Evolutionary conservation across 2,329 filamentous ascomycete genomes (phyloP).

Genomic region (Aureobasidium sp.): DNA sequence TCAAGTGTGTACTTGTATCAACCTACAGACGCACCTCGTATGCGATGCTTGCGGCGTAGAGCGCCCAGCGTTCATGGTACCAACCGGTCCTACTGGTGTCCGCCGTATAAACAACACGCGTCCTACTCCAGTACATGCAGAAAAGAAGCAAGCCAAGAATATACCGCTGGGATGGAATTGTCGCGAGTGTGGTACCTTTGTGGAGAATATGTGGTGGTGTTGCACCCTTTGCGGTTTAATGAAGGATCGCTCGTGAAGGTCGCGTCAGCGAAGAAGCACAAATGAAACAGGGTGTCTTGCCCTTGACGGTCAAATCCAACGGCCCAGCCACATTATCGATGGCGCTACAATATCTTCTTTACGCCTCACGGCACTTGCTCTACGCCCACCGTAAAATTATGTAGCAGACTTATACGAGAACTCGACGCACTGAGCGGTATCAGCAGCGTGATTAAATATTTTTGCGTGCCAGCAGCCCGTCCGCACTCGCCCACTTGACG

Average conservation of each 20-base stretch:
- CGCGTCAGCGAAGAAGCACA: background rate
- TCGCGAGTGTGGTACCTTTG: conserved; percentile 48
- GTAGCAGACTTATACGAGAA: background rate
- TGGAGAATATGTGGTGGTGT: conserved; percentile 58
- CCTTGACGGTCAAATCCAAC: background rate
- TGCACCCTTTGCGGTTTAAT: conserved; percentile 49
- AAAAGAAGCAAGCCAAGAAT: background rate
- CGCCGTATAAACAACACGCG: conserved; percentile 18
- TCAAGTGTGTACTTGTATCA: conserved; percentile 52
- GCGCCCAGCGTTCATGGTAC: conserved; percentile 33
- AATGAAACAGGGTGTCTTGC: background rate
- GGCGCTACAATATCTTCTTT: background rate
- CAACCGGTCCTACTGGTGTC: background rate
- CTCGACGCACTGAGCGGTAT: background rate
- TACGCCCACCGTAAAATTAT: background rate
- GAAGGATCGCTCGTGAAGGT: conserved; percentile 38
- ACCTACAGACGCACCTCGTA: conserved; percentile 48
- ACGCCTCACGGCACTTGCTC: background rate
- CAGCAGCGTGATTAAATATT: background rate
- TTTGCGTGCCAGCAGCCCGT: background rate
- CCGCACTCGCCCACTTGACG: background rate
- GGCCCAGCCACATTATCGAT: background rate
- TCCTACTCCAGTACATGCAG: background rate
- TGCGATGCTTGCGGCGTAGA: conserved; percentile 54
- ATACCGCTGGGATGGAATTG: conserved; percentile 49